A percentile compares a stretch with the other conserved stretches of the same genome.
phyloP scores from a whole-genome alignment of 805 yeast genomes.

The Candida maris region DNA sequence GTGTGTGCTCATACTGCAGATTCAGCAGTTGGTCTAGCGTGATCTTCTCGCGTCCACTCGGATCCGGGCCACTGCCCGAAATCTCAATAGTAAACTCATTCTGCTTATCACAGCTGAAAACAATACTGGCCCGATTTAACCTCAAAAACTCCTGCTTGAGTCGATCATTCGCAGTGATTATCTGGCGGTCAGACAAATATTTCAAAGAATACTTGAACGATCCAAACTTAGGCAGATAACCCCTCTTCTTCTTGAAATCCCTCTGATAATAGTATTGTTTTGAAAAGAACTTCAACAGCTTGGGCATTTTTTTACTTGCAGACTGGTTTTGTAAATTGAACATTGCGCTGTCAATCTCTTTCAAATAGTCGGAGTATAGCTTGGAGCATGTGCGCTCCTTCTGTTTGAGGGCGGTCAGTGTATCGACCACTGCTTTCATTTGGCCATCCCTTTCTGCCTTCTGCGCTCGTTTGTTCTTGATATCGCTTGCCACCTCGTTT shows the following conservation, averaged over 20 bases:
- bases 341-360: conserved; percentile 43
- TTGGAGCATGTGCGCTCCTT: conserved; percentile 43
- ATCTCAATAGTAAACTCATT: conserved; percentile 76
- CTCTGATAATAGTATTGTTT: conserved; percentile 75
- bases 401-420: conserved; percentile 41
- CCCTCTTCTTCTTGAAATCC: conserved; percentile 60
- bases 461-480: conserved; percentile 45
- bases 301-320: conserved; percentile 40
- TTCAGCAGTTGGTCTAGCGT: conserved; percentile 70
- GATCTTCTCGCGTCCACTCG: conserved; percentile 44
- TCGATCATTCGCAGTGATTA: conserved; percentile 47
- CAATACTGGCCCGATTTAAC: conserved; percentile 65
- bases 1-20: conserved; percentile 66
- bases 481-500: conserved; percentile 81
- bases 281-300: conserved; percentile 46
- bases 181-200: conserved; percentile 68
- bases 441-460: conserved; percentile 40
- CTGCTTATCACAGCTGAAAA: conserved; percentile 70
- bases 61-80: conserved; percentile 42
- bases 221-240: conserved; percentile 71
- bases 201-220: conserved; percentile 73
- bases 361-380: conserved; percentile 44
- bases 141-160: conserved; percentile 36
- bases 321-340: conserved; percentile 42
- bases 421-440: conserved; percentile 37